phyloP scores from a whole-genome alignment of 2,329 filamentous ascomycete genomes.

The Alternaria incomplexa region DNA sequence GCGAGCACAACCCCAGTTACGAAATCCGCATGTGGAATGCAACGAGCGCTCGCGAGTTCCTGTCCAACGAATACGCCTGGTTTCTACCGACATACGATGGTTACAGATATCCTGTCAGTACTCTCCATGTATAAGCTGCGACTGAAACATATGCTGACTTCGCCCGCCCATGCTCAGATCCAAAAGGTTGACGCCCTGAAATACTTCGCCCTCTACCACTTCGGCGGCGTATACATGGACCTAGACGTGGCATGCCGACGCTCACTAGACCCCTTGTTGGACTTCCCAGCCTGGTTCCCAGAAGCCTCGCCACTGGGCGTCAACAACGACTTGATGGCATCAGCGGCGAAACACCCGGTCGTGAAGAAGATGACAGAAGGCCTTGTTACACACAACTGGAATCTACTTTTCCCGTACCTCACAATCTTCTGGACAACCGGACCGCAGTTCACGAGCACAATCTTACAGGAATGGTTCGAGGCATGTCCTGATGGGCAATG shows the following conservation, averaged over 20 bases:
- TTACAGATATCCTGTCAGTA: constrained; percentile 23
- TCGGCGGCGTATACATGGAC: constrained; percentile 36
- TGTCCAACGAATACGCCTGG: constrained; percentile 24
- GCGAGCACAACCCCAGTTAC: constrained; percentile 22
- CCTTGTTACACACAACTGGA: constrained; percentile 15
- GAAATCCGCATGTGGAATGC: constrained; percentile 28
- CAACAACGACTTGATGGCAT: constrained; percentile 33
- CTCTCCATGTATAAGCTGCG: accelerated
- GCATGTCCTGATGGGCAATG: neutral
- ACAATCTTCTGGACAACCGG: constrained; percentile 42
- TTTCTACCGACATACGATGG: constrained; percentile 27
- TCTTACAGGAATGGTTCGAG: constrained; percentile 30
- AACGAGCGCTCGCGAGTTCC: constrained; percentile 18
- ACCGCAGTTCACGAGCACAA: constrained; percentile 34
- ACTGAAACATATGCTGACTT: neutral
- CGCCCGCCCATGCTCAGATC: neutral
- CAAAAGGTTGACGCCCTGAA: constrained; percentile 34
- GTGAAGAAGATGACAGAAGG: constrained; percentile 23
- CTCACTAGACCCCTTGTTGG: constrained; percentile 23
- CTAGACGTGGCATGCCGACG: constrained; percentile 30
- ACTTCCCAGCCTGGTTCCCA: constrained; percentile 28
- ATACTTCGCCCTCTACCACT: constrained; percentile 34
- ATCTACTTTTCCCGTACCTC: constrained; percentile 32
- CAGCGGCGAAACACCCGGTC: constrained; percentile 26
- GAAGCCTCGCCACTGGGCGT: constrained; percentile 26